These are phyloP conservation scores for Ormosia semicastrata DNA, from an alignment of 306 rosid genomes.

Conservation along the genomic window DNA sequence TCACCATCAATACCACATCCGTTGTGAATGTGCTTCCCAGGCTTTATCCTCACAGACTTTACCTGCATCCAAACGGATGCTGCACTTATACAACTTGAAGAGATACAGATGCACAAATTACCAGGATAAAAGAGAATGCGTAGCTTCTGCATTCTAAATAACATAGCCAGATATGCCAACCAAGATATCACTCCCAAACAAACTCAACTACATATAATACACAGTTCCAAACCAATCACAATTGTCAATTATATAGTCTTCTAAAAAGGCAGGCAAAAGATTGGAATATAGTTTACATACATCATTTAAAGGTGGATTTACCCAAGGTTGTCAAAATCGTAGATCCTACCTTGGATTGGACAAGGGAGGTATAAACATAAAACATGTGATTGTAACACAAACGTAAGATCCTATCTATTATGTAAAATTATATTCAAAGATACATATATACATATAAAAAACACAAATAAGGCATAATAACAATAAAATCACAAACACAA, in stretches of 20 bases:
- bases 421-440: too few species aligned
- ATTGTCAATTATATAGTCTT: background rate
- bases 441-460: too few species aligned
- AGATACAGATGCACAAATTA: constrained; percentile 5
- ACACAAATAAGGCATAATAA: too few species aligned
- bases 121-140: constrained; percentile 16
- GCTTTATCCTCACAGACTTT: constrained; percentile 82
- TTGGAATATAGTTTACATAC: background rate
- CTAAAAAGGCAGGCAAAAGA: constrained; percentile 18
- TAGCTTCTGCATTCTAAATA: constrained; percentile 9
- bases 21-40: constrained; percentile 82
- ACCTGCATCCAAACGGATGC: constrained; percentile 56
- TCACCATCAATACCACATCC: constrained; percentile 99
- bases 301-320: background rate
- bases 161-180: constrained; percentile 9
- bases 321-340: background rate
- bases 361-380: too few species aligned
- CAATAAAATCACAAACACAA: too few species aligned
- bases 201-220: background rate
- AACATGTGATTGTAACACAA: too few species aligned
- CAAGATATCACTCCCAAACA: background rate
- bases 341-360: too few species aligned
- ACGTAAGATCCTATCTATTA: too few species aligned
- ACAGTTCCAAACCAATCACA: constrained; percentile 8
- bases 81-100: constrained; percentile 23